Evolutionary conservation across 164 flowering plant species (phyloP), one percentile per base, ranked within the genome.

Genomic region (Brasenia schreberi): DNA sequence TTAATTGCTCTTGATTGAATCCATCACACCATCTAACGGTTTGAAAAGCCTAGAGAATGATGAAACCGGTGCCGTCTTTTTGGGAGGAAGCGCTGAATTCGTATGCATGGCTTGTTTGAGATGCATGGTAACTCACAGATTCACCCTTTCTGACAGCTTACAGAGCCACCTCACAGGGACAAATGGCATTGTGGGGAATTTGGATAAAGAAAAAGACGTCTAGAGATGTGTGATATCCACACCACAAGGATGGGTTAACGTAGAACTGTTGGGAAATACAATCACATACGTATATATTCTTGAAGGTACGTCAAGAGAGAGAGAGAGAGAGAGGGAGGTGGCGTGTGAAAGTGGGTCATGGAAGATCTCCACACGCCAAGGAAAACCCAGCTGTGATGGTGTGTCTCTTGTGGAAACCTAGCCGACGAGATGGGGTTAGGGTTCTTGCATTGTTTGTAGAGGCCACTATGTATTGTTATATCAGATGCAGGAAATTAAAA

Each of bases 271-370:
- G 56, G 9, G 16, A 49, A 9, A 5, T 49, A 49, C 16, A 9
- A 0, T 45, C 16, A 1, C 12, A 14, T 49, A 49, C 56, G 56
- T 49, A 49, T 9, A 49, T 6, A 49, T 49, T 49, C 56, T 49
- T 49, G 12, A 49, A 14, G 12, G 12, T 9, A 49, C 12, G 9
- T 9, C 7, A 14, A 49, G 16, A 49, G 9, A 49, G 53, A 49
- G 53, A 49, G 56, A 5, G 56, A 49, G 56, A 56, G 61, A 64
- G 66, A 3, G 12, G 5, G 12, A n/a, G 39, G 67, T 76, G 76
- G 77, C 79, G 81, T 80, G 79, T 74, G 16, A 18, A 45, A 62
- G 19, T 72, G 71, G 73, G 58, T 33, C 61, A 72, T 70, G 67
- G 70, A 69, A 67, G 52, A 68, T 61, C 17, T 27, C 65, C 18